These are phyloP conservation scores for Naganishia friedmannii DNA, from an alignment of 768 basidiomycete genomes.

Conservation along the genomic window DNA sequence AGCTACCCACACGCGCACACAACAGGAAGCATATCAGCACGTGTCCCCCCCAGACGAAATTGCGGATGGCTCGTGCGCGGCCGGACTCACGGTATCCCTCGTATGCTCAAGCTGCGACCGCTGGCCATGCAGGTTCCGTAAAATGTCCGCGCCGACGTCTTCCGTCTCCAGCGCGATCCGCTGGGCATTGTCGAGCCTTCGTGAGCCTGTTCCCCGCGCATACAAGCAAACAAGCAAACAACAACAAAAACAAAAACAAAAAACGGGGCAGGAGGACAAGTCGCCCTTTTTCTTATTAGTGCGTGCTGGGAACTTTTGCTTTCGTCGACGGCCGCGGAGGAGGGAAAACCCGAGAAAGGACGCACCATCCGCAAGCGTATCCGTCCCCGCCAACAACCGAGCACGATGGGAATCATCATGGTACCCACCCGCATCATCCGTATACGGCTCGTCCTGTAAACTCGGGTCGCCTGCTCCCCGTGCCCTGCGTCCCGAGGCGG, in stretches of 20 bases:
- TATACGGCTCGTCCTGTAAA: constrained; percentile 68
- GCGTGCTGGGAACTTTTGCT: too few relatives aligned
- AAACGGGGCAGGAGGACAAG: too few relatives aligned
- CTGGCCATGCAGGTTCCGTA: constrained; percentile 77
- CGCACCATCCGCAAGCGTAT: constrained; percentile 72
- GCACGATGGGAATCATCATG: constrained; percentile 65
- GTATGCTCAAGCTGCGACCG: constrained; percentile 93
- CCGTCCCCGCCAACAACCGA: constrained; percentile 72
- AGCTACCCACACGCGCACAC: constrained; percentile 58
- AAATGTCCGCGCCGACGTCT: constrained; percentile 87
- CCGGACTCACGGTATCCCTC: constrained; percentile 72
- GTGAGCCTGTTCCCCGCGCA: constrained; percentile 50
- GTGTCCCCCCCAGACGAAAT: too few relatives aligned
- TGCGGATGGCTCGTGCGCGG: not conserved
- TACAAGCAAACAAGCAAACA: too few relatives aligned
- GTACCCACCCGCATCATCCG: constrained; percentile 54
- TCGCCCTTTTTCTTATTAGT: too few relatives aligned
- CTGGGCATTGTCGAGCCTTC: constrained; percentile 82
- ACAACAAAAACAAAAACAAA: too few relatives aligned
- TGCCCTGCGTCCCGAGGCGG: constrained; percentile 48
- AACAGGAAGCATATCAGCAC: too few relatives aligned
- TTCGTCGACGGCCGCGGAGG: too few relatives aligned
- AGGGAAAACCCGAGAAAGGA: not conserved
- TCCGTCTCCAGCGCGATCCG: constrained; percentile 93
- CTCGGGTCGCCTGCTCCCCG: constrained; percentile 41